Percentiles rank a stretch among this genome's conserved stretches.
phyloP scores from a whole-genome alignment of 2,329 filamentous ascomycete species.

The Xylariales sp. region DNA sequence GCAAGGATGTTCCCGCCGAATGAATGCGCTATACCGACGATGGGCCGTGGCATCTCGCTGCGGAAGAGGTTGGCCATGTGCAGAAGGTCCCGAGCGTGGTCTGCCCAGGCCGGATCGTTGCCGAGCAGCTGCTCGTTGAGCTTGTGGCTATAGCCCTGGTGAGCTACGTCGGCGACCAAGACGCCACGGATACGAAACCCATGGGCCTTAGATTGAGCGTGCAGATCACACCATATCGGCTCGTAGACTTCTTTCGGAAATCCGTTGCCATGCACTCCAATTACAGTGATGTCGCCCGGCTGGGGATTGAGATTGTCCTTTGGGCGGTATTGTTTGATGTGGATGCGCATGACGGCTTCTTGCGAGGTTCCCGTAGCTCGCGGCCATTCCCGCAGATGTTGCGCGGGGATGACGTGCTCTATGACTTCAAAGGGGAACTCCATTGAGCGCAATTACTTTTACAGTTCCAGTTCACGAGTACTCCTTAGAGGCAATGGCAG shows the following conservation, averaged over 20 bases:
- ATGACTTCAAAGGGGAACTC: constrained; percentile 66
- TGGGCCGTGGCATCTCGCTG: constrained; percentile 77
- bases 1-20: constrained; percentile 80
- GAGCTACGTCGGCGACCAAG: constrained; percentile 87
- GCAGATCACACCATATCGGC: constrained; percentile 84
- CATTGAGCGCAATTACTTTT: constrained; percentile 1
- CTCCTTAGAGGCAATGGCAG: not conserved
- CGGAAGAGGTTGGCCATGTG: constrained; percentile 85
- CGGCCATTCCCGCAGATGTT: constrained; percentile 84
- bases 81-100: constrained; percentile 83
- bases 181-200: constrained; percentile 81
- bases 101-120: constrained; percentile 84
- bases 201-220: constrained; percentile 62
- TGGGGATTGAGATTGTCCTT: constrained; percentile 72
- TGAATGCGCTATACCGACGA: constrained; percentile 86
- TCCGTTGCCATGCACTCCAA: constrained; percentile 86
- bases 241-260: constrained; percentile 96
- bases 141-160: constrained; percentile 80
- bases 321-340: constrained; percentile 87
- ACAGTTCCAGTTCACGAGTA: not conserved
- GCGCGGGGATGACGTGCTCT: constrained; percentile 76
- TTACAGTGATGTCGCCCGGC: constrained; percentile 81
- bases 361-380: constrained; percentile 75
- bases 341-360: constrained; percentile 76
- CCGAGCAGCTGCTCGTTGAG: constrained; percentile 80